Evolutionary conservation across 345 rosid genomes (phyloP).

Genomic region (Diplotaxis tenuifolia): DNA sequence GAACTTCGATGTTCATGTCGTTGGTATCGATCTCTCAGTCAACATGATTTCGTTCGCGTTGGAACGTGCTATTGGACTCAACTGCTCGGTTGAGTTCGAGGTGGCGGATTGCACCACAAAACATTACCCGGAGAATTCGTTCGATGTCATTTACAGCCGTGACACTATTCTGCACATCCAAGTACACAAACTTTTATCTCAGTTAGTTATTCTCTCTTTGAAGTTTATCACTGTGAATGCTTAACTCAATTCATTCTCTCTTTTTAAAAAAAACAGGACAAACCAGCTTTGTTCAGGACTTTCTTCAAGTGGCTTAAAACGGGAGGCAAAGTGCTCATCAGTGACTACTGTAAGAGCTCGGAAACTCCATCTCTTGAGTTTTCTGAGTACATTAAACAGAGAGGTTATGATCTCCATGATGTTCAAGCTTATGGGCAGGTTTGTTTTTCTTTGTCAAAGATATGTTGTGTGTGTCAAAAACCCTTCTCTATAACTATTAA

Average conservation of each 20-base stretch:
- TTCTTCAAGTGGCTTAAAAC: conserved; percentile 96
- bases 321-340: conserved; percentile 90
- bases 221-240: background rate
- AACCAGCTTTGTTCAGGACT: conserved; percentile 79
- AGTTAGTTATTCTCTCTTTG: conserved; percentile 1
- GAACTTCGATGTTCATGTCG: conserved; percentile 75
- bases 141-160: conserved; percentile 95
- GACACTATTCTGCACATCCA: conserved; percentile 95
- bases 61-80: conserved; percentile 92
- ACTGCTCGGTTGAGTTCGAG: conserved; percentile 87
- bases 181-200: conserved; percentile 39
- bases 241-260: background rate
- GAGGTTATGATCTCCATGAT: conserved; percentile 98
- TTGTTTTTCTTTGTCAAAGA: background rate
- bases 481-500: background rate
- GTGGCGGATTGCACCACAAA: conserved; percentile 96
- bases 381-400: conserved; percentile 66
- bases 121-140: conserved; percentile 65
- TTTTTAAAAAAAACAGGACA: conserved; percentile 70
- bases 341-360: conserved; percentile 78
- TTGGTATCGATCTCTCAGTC: conserved; percentile 91
- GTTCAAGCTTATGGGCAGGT: conserved; percentile 86
- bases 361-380: conserved; percentile 77
- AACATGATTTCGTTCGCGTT: conserved; percentile 94
- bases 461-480: background rate